Percentiles rank a stretch among this genome's conserved stretches.
These are phyloP conservation scores for Remersonia thermophila DNA, from an alignment of 2,329 filamentous ascomycete species.

Conservation along the genomic window DNA sequence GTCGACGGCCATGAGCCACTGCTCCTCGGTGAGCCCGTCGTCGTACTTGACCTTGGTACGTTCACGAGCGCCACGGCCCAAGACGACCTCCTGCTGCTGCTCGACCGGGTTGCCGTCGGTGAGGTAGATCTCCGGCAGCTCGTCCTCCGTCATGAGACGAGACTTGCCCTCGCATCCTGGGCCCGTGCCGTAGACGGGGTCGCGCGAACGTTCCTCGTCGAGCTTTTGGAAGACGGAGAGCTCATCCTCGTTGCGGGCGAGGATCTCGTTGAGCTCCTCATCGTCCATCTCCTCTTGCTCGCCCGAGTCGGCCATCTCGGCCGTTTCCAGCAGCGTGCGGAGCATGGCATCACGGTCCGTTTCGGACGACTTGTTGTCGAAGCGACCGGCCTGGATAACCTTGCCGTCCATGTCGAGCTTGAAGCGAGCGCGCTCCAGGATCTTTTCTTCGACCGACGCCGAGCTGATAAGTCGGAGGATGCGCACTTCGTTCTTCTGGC, in stretches of 20 bases:
- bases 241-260: conserved; percentile 79
- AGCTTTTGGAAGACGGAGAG: conserved; percentile 67
- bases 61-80: conserved; percentile 86
- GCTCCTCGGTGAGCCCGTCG: conserved; percentile 94
- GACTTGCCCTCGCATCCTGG: conserved; percentile 51
- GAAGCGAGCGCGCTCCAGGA: conserved; percentile 88
- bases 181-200: conserved; percentile 57
- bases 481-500: conserved; percentile 97
- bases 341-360: conserved; percentile 96
- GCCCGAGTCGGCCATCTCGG: conserved; percentile 52
- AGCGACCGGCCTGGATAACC: conserved; percentile 97
- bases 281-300: conserved; percentile 98
- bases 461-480: conserved; percentile 92
- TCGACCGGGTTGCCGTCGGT: conserved; percentile 76
- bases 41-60: conserved; percentile 91
- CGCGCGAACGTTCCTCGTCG: conserved; percentile 59
- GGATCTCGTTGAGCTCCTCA: conserved; percentile 88
- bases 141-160: conserved; percentile 74
- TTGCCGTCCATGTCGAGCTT: conserved; percentile 99
- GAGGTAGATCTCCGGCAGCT: conserved; percentile 89
- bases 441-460: conserved; percentile 97
- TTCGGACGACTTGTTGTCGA: conserved; percentile 98
- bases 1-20: conserved; percentile 96
- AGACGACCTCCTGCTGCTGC: conserved; percentile 60
- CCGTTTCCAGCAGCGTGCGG: conserved; percentile 78